These are phyloP conservation scores for Abortiporus biennis DNA, from an alignment of 1,284 basidiomycete genomes.

Conservation along the genomic window DNA sequence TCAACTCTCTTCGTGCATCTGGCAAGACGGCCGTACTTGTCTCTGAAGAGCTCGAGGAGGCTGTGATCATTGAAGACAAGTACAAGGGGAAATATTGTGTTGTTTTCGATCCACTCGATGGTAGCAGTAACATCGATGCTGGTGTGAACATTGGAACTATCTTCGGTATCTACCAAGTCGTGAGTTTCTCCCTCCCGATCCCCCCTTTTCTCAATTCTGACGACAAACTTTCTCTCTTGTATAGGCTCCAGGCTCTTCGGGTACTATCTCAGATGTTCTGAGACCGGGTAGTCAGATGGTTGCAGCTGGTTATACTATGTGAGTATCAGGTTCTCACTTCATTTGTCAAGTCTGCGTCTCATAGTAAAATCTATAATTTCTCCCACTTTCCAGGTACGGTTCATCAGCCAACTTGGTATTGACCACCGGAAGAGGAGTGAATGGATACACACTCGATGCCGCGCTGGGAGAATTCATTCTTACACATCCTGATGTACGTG, in stretches of 20 bases:
- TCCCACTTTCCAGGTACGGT: conserved; percentile 70
- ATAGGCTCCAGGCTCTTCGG: conserved; percentile 72
- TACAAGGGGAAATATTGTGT: conserved; percentile 89
- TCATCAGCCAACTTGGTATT: conserved; percentile 97
- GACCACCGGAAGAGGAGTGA: conserved; percentile 93
- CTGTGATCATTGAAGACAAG: conserved; percentile 81
- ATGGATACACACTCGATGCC: conserved; percentile 97
- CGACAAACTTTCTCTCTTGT: conserved; percentile 6
- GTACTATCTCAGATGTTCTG: conserved; percentile 83
- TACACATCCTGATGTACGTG: conserved; percentile 87
- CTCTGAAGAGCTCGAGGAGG: conserved; percentile 93
- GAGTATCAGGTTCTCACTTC: conserved; percentile 23
- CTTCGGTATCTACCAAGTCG: conserved; percentile 95
- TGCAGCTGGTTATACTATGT: conserved; percentile 96
- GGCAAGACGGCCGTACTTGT: conserved; percentile 97
- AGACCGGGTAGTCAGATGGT: conserved; percentile 97
- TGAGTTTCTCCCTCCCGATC: conserved; percentile 30
- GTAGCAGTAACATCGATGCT: conserved; percentile 98
- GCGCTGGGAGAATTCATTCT: conserved; percentile 97
- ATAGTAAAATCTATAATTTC: conserved; percentile 6
- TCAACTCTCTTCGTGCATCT: conserved; percentile 89
- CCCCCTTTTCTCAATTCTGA: background rate
- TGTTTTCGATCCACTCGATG: conserved; percentile 98
- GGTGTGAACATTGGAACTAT: conserved; percentile 99
- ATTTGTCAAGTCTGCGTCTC: background rate